A percentile compares a stretch with the other conserved stretches of the same genome.
Conservation (phyloP, 345 rosid species). For the Gossypium anomalum region DNA sequence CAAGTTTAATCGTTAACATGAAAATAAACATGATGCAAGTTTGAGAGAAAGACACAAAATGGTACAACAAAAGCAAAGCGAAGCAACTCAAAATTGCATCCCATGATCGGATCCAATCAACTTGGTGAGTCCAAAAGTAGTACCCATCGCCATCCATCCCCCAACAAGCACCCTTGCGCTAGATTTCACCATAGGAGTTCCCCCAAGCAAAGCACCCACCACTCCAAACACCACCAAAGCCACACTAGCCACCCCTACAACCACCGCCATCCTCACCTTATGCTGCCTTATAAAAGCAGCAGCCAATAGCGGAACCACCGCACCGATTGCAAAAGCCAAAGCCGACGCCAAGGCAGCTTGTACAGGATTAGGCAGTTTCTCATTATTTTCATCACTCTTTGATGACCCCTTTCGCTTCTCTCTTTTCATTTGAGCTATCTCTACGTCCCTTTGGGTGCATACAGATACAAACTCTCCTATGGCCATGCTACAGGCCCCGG, state of each 20-base stretch:
- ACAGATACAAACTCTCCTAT: slow-evolving; percentile 85
- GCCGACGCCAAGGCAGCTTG: slow-evolving; percentile 92
- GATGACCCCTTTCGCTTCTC: slow-evolving; percentile 1
- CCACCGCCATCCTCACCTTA: slow-evolving; percentile 54
- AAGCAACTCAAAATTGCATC: slow-evolving; percentile 23
- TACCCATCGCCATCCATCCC: slow-evolving; percentile 92
- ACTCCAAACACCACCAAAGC: slow-evolving; percentile 65
- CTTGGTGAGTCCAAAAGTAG: slow-evolving; percentile 79
- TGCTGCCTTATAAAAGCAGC: slow-evolving; percentile 71
- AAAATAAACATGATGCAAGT: no score
- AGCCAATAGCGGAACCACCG: slow-evolving; percentile 75
- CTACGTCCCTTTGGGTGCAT: slow-evolving; percentile 62
- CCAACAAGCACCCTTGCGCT: slow-evolving; percentile 32
- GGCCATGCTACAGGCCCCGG: slow-evolving; percentile 84
- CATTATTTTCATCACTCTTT: not conserved
- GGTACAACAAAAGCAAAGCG: no score
- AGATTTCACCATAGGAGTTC: not conserved
- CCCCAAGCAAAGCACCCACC: not conserved
- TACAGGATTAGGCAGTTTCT: slow-evolving; percentile 62
- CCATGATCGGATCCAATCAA: slow-evolving; percentile 57
- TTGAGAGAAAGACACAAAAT: no score
- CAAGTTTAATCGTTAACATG: no score
- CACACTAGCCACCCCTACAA: slow-evolving; percentile 54
- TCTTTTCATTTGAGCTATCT: slow-evolving; percentile 53
- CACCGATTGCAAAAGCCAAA: slow-evolving; percentile 70